Base-by-base conservation (phyloP, 164 flowering plant species). In the Stephania cephalantha region DNA sequence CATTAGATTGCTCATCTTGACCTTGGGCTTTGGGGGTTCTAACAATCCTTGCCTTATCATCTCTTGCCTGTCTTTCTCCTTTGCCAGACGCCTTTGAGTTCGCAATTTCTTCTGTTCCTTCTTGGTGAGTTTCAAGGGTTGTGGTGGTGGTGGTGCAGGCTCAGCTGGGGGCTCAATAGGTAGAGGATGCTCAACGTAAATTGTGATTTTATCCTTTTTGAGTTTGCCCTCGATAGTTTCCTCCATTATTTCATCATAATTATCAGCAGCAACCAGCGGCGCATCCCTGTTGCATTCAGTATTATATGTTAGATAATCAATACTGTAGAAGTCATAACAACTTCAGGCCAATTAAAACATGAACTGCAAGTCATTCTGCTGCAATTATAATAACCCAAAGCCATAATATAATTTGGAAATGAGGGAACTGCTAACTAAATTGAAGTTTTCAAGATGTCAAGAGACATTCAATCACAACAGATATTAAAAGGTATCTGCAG, bases 151-250 rank as follows among this genome's bases (percentile, higher is more conserved):
- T 22, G 97, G 97, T 46, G 97, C 90, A 72, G 96, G 88, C 76
- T 95, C 99, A 55, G 93, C 95, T 58, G 98, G 99, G 25, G 99
- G 98, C 77, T 93, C 99, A 71, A 95, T 93, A 7, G 99, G 99
- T 61, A 85, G 91, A 69, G 99, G 99, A 71, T 95, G 99, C 70
- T 95, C 98, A 15, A 92, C 86, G 75, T 93, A 95, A 10, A 90
- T 84, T 11, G 91, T 92, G 69, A 94, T 86, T 73, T 92, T 94
- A 7, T 92, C 97, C 82, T 80, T 85, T 79, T 89, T 92, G 69
- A 94, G 71, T 67, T 81, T 83, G 30, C 82, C 87, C 63, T 85
- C 85, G 9, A 81, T 68, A 15, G n/a, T 68, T 46, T 81, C 87
- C 67, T 85, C 87, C 46, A 11, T 73, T 2, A 85, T 48, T 63